Evolutionary conservation across 192 early-diverging fungal species (phyloP), one percentile per base, ranked within the genome.

Genomic region (Glomus cerebriforme): DNA sequence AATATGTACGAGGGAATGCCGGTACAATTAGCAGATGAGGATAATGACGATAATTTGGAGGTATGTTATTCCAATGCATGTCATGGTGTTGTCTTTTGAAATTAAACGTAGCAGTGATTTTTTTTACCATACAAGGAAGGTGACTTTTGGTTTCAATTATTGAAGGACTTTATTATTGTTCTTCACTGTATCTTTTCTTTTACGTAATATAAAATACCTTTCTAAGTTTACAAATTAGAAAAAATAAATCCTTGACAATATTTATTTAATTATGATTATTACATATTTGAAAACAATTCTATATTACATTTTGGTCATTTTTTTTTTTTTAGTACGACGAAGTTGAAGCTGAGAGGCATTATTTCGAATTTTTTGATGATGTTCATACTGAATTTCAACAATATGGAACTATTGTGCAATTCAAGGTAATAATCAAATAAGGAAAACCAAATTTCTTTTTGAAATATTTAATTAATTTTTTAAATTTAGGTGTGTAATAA

Each of bases 1-100:
- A 85, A 85, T 75, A 85, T 85, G 85, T 84, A 85, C 37, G 65
- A 83, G 31, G 85, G 84, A 17, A 80, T 80, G 79, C 64, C 79
- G 10, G 27, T 74, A 13, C 64, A 77, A 31, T 62, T 80, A 35
- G 72, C 79, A 13, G 79, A 75, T 34, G 72, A 68, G 59, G 75
- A 75, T n/a, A 66, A 80, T 64, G 79, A 80, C 49, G 79, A 80
- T 43, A 77, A 76, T 34, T 75, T 80, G 79, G 79, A 80, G 79
- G 79, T 80, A 80, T 39, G 79, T 45, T 73, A 22, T 29, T 24
- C 15, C 26, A 15, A 64, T 43, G 39, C 39, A 15, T 29, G 1
- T 64, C 10, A 4, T 8, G 29, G 29, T 19, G 34, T 1, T 17
- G 7, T 68, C 7, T n/a, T 68, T 37, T 68, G 31, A 3, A 54